Evolutionary conservation across 257 asterid genomes (phyloP), one percentile per base, ranked within the genome.

Genomic region (Nemophila menziesii): DNA sequence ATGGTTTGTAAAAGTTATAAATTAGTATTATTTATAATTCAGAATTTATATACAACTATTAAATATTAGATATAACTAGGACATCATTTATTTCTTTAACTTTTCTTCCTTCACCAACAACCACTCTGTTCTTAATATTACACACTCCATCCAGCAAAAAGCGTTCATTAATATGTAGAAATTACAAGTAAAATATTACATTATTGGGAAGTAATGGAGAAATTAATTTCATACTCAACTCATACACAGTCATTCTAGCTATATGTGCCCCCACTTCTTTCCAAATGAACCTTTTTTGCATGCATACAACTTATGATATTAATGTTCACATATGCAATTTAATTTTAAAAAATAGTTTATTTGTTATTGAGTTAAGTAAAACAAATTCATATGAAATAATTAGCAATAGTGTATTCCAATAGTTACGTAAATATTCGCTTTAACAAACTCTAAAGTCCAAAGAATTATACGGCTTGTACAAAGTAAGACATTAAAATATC

Each of bases 231-330:
- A 22, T 52, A 58, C 84, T 44, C 51, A 90, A 96, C 96, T 90
- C 96, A 71, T 70, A 90, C 51, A 90, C 77, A 51, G 93, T 74
- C 62, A 90, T 67, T 61, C 99, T 72, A 12, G 92, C 96, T 62
- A 73, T 65, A 67, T 69, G 94, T 24, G 99, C 87, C 59, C n/a
- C 93, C 99, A 23, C 73, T 68, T 62, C 55, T 81, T 43, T 90
- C 99, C 78, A 90, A 53, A 39, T 84, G 87, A 68, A 90, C 85
- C 71, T 77, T 90, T 61, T 75, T 85, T 75, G 67, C 97, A 95
- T 89, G 87, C 27, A 64, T 43, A 72, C 61, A 40, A 49, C 33
- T n/a, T 23, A 57, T 9, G 20, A 61, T 23, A 16, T 24, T 18
- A 36, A 20, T 10, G 11, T 43, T 18, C 14, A 18, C 16, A 23